Percentiles rank a stretch among this genome's conserved stretches.
These are phyloP conservation scores for Rhodotorula paludigena DNA, from an alignment of 768 basidiomycete species.

Conservation along the genomic window DNA sequence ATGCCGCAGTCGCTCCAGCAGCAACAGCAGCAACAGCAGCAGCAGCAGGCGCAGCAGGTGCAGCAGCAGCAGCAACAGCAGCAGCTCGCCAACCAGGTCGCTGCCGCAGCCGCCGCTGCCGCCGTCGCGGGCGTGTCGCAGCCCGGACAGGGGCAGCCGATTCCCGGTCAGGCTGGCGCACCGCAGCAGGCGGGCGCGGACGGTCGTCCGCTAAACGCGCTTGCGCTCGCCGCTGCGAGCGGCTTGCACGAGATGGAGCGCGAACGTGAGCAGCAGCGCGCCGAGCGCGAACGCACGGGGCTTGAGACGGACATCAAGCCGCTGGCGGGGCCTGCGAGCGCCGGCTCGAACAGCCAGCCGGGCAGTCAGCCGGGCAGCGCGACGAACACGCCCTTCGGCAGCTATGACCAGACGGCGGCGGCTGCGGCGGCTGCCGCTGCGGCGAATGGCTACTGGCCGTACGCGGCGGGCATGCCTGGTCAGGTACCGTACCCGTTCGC, in stretches of 20 bases:
- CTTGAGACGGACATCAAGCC: conserved; percentile 1
- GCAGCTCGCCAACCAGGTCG: neutral
- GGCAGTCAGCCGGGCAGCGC: conserved; percentile 24
- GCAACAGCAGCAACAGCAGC: conserved; percentile 8
- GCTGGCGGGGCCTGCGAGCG: neutral
- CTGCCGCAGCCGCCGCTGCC: conserved; percentile 53
- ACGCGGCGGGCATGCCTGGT: neutral
- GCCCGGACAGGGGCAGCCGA: neutral
- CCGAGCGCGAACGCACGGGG: conserved; percentile 46
- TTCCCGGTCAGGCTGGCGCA: neutral
- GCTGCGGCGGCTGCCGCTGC: neutral
- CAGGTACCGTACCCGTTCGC: conserved; percentile 1
- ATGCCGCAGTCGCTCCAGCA: neutral
- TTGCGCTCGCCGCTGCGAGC: conserved; percentile 66
- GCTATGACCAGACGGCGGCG: conserved; percentile 23
- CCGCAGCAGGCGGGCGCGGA: conserved; percentile 41
- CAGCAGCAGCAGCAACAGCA: conserved; percentile 6
- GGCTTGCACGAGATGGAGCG: conserved; percentile 85
- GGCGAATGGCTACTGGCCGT: conserved; percentile 14
- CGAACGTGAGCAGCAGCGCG: conserved; percentile 60
- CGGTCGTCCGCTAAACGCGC: conserved; percentile 48
- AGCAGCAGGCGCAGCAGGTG: conserved; percentile 9
- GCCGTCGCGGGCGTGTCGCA: conserved; percentile 52
- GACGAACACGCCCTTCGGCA: conserved; percentile 29
- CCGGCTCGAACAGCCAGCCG: neutral